Evolutionary conservation across 2,329 filamentous ascomycete genomes (phyloP).

Genomic region (Sporothrix schenckii): DNA sequence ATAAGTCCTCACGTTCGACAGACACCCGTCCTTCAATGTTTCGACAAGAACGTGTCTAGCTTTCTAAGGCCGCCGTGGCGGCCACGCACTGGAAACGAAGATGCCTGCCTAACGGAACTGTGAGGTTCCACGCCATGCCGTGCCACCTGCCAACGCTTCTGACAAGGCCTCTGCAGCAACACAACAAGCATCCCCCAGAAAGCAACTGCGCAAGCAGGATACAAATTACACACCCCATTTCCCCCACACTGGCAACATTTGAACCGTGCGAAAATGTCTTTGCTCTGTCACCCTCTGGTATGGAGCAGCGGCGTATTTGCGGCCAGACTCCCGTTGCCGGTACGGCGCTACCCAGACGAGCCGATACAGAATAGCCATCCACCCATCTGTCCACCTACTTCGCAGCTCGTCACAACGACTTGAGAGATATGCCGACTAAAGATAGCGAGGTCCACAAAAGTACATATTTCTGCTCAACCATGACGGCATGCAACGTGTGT

Average conservation of each 20-base stretch:
- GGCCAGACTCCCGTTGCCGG: conserved; percentile 26
- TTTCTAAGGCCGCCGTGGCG: background rate
- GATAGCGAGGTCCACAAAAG: background rate
- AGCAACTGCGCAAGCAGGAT: background rate
- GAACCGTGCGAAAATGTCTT: background rate
- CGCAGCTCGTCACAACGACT: background rate
- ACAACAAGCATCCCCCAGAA: too few relatives aligned
- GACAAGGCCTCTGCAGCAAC: conserved; percentile 4
- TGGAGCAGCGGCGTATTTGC: conserved; percentile 20
- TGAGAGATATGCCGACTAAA: conserved; percentile 30
- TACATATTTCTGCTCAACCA: background rate
- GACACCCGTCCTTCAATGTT: background rate
- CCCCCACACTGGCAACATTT: background rate
- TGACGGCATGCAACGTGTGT: too few relatives aligned
- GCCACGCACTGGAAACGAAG: background rate
- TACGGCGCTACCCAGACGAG: conserved; percentile 30
- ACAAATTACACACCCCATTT: background rate
- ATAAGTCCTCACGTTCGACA: too few relatives aligned
- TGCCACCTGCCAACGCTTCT: conserved; percentile 18
- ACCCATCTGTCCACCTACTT: background rate
- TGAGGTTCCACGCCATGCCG: background rate
- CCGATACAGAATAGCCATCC: conserved; percentile 26
- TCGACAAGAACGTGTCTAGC: background rate
- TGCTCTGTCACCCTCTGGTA: background rate
- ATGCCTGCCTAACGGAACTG: background rate